phyloP scores from a whole-genome alignment of 2,329 filamentous ascomycete species.

The Bisporella sp. region DNA sequence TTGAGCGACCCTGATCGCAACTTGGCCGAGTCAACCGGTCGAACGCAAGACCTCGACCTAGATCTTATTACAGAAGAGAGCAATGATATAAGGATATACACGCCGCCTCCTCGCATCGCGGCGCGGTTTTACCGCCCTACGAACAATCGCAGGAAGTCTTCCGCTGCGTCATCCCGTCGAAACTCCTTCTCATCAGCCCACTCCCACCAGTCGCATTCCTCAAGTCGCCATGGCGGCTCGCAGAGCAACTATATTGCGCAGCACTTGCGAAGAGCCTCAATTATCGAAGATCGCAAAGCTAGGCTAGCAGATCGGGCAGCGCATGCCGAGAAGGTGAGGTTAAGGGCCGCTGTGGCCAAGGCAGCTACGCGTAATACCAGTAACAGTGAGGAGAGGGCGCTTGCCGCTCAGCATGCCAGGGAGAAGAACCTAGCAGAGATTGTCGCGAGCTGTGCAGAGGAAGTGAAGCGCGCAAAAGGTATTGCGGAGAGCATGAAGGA shows the following conservation, averaged over 20 bases:
- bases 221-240: constrained; percentile 41
- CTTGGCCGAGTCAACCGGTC: constrained; percentile 23
- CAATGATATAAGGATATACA: constrained; percentile 33
- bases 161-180: constrained; percentile 69
- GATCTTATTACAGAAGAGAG: constrained; percentile 26
- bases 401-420: constrained; percentile 70
- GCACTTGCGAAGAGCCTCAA: constrained; percentile 71
- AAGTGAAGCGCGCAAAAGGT: constrained; percentile 75
- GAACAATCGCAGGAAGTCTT: constrained; percentile 63
- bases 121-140: constrained; percentile 68
- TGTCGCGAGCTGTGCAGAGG: constrained; percentile 72
- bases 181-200: constrained; percentile 74
- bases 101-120: constrained; percentile 69
- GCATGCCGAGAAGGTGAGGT: constrained; percentile 75
- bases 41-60: constrained; percentile 16
- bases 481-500: constrained; percentile 78
- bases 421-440: constrained; percentile 79
- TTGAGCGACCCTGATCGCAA: constrained; percentile 29
- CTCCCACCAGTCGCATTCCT: constrained; percentile 30
- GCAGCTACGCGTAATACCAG: constrained; percentile 57
- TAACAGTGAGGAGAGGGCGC: constrained; percentile 66
- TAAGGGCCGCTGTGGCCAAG: constrained; percentile 68
- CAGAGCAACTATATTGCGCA: constrained; percentile 75
- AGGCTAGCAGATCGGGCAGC: constrained; percentile 73
- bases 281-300: constrained; percentile 74